phyloP scores from a whole-genome alignment of 83 land plant species.

The Picea mariana region DNA sequence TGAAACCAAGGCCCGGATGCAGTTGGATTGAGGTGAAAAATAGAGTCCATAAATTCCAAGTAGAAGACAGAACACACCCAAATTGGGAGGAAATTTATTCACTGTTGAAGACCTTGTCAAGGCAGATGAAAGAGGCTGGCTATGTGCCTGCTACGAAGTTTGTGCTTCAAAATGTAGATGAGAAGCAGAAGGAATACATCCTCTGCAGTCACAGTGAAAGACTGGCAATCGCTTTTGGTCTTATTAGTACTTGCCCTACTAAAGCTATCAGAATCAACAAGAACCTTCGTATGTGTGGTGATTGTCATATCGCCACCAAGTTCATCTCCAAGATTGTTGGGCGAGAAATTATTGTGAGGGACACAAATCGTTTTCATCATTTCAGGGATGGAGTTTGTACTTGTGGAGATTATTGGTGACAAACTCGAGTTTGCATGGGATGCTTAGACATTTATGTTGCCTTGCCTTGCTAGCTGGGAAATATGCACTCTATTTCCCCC shows the following conservation, averaged over 20 bases:
- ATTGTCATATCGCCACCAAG: no score
- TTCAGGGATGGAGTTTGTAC: no score
- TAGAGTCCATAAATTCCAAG: background rate
- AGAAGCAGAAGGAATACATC: background rate
- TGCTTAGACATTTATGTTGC: no score
- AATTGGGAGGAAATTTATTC: background rate
- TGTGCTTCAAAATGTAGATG: background rate
- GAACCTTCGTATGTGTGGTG: no score
- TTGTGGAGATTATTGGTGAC: no score
- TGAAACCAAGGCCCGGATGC: slow-evolving; percentile 1
- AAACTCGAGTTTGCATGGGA: no score
- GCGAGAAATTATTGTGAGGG: no score
- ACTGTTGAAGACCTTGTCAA: background rate
- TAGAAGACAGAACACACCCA: slow-evolving; percentile 10
- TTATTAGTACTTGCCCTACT: slow-evolving; percentile 10
- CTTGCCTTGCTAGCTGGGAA: no score
- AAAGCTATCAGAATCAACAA: no score
- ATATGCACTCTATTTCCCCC: no score
- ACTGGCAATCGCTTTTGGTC: slow-evolving; percentile 12
- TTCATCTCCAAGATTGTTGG: no score
- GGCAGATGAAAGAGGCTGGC: slow-evolving; percentile 4
- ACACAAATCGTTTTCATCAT: no score
- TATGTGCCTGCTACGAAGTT: background rate
- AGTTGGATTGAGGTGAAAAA: slow-evolving; percentile 5
- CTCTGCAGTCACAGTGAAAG: slow-evolving; percentile 9